A percentile compares a stretch with the other conserved stretches of the same genome.
phyloP scores from a whole-genome alignment of 306 rosid species.

The Senna tora region DNA sequence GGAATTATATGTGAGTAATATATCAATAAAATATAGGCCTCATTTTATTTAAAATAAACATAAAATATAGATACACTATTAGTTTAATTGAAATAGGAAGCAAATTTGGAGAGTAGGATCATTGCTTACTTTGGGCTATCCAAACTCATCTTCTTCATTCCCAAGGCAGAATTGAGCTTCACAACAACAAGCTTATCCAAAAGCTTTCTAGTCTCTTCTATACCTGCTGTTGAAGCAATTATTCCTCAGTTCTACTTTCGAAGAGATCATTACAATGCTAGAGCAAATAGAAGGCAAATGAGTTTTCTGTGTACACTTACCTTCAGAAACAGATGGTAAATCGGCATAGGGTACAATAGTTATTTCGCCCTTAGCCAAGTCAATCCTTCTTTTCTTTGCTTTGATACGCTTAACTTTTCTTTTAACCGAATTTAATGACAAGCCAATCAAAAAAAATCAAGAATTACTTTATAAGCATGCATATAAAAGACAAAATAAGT shows the following conservation, averaged over 20 bases:
- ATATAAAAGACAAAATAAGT: background rate
- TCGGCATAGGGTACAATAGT: slow-evolving; percentile 55
- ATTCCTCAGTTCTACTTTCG: slow-evolving; percentile 10
- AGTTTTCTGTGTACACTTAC: slow-evolving; percentile 32
- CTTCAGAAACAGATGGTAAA: slow-evolving; percentile 52
- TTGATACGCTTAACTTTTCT: slow-evolving; percentile 49
- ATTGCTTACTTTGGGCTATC: slow-evolving; percentile 64
- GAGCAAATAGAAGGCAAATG: slow-evolving; percentile 19
- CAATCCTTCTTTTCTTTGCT: slow-evolving; percentile 39
- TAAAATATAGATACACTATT: background rate
- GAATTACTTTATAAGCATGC: background rate
- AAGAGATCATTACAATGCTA: background rate
- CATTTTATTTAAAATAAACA: slow-evolving; percentile 13
- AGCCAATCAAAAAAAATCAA: background rate
- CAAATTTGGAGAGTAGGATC: slow-evolving; percentile 24
- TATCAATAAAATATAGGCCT: background rate
- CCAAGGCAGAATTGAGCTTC: slow-evolving; percentile 58
- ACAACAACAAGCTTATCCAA: slow-evolving; percentile 74
- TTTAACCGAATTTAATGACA: slow-evolving; percentile 10
- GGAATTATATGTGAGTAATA: slow-evolving; percentile 9
- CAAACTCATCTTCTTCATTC: slow-evolving; percentile 53
- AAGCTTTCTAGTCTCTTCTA: slow-evolving; percentile 53
- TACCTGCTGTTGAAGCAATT: slow-evolving; percentile 43
- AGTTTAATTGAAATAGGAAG: background rate
- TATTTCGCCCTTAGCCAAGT: slow-evolving; percentile 44